phyloP scores from a whole-genome alignment of 306 rosid species.

The Rosa lucieae region DNA sequence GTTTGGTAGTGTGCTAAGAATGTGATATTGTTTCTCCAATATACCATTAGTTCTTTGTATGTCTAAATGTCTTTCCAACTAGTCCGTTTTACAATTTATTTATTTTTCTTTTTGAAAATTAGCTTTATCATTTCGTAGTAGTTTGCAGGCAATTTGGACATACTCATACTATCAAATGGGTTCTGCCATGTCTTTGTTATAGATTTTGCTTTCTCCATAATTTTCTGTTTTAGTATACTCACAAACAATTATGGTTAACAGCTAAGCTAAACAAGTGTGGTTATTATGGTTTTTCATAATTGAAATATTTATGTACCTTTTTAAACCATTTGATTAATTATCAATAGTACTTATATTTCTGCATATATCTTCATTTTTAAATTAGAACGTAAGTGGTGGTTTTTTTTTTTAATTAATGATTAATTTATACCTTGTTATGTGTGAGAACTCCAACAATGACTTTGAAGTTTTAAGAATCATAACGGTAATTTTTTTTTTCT shows the following conservation, averaged over 20 bases:
- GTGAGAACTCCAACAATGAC: background rate
- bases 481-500: background rate
- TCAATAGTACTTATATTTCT: background rate
- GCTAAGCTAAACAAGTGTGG: background rate
- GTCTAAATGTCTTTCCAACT: background rate
- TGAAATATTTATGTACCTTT: background rate
- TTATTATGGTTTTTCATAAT: background rate
- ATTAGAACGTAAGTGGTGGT: too few species aligned
- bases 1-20: background rate
- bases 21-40: background rate
- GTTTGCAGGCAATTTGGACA: background rate
- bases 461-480: background rate
- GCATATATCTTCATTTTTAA: too few species aligned
- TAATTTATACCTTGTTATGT: background rate
- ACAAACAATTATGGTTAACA: background rate
- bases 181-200: background rate
- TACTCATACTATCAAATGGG: background rate
- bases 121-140: background rate
- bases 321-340: background rate
- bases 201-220: background rate
- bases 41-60: background rate
- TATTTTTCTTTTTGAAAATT: background rate
- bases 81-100: background rate
- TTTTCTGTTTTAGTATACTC: background rate
- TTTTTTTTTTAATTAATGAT: too few species aligned